Conservation (phyloP, 495 filamentous ascomycete genomes). For the Annulohypoxylon stygium region DNA sequence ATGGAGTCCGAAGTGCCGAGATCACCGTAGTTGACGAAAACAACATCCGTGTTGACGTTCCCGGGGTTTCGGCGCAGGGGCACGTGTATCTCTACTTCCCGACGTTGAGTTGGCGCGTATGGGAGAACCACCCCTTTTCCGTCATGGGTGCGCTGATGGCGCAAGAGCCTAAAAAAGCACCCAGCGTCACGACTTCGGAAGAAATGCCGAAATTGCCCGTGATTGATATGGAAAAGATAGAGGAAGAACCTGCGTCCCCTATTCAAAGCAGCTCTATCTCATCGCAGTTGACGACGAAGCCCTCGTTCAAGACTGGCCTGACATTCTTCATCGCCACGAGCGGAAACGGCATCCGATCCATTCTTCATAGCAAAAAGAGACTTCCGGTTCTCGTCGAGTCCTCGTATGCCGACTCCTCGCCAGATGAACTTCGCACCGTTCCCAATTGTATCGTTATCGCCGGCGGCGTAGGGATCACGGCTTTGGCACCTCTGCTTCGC, state of each 20-base stretch:
- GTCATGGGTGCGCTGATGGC: slow-evolving; percentile 32
- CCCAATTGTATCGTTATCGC: slow-evolving; percentile 46
- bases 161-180: not conserved
- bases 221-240: slow-evolving; percentile 14
- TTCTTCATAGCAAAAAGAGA: slow-evolving; percentile 9
- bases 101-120: slow-evolving; percentile 52
- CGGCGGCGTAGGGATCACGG: slow-evolving; percentile 48
- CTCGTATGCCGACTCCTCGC: slow-evolving; percentile 29
- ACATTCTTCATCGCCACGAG: slow-evolving; percentile 40
- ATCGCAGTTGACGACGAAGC: not conserved
- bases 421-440: slow-evolving; percentile 15
- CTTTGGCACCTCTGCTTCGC: slow-evolving; percentile 28
- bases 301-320: slow-evolving; percentile 22
- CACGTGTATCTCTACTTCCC: slow-evolving; percentile 60
- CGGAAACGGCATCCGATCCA: slow-evolving; percentile 14
- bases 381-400: slow-evolving; percentile 40
- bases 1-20: slow-evolving; percentile 50
- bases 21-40: slow-evolving; percentile 52
- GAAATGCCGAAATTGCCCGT: not conserved
- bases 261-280: not conserved
- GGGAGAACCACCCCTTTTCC: slow-evolving; percentile 66
- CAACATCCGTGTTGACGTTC: slow-evolving; percentile 56
- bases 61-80: slow-evolving; percentile 49
- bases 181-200: not conserved
- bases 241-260: not conserved